phyloP scores from a whole-genome alignment of 768 basidiomycete species.

The Macrolepiota dolichaula region DNA sequence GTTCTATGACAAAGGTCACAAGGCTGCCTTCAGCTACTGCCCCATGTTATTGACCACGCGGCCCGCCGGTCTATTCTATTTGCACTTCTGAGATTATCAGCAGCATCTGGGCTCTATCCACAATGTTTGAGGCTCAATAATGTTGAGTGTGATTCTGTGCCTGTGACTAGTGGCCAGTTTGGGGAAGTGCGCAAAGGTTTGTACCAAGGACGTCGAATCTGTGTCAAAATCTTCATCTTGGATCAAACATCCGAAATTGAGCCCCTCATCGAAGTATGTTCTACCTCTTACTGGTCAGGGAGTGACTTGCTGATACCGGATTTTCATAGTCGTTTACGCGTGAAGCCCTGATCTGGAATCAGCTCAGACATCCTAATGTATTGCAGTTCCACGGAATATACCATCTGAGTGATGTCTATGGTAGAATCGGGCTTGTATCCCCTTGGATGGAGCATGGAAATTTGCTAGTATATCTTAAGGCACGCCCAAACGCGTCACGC shows the following conservation, averaged over 20 bases:
- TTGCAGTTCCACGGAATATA: slow-evolving; percentile 13
- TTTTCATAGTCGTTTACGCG: not conserved
- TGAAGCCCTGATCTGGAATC: slow-evolving; percentile 13
- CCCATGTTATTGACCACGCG: not conserved
- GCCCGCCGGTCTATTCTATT: not conserved
- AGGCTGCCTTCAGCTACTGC: not conserved
- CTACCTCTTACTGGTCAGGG: not conserved
- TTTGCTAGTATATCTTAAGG: not conserved
- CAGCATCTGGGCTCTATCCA: not conserved
- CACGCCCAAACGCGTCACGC: not conserved
- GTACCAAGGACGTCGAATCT: slow-evolving; percentile 17
- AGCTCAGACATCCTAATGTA: slow-evolving; percentile 5
- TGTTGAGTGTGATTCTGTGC: not conserved
- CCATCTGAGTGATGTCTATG: not conserved
- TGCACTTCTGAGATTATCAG: not conserved
- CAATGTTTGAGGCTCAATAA: not conserved
- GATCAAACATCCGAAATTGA: slow-evolving; percentile 17
- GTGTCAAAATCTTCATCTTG: slow-evolving; percentile 21
- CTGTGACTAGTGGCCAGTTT: slow-evolving; percentile 11
- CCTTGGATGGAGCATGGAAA: slow-evolving; percentile 11
- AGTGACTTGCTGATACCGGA: not conserved
- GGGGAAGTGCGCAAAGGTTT: slow-evolving; percentile 24
- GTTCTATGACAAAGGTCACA: not conserved
- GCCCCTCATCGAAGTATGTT: slow-evolving; percentile 18
- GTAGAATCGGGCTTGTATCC: slow-evolving; percentile 3